Evolutionary conservation across 2,329 filamentous ascomycete species (phyloP).

Genomic region (Diaporthe vaccinii): DNA sequence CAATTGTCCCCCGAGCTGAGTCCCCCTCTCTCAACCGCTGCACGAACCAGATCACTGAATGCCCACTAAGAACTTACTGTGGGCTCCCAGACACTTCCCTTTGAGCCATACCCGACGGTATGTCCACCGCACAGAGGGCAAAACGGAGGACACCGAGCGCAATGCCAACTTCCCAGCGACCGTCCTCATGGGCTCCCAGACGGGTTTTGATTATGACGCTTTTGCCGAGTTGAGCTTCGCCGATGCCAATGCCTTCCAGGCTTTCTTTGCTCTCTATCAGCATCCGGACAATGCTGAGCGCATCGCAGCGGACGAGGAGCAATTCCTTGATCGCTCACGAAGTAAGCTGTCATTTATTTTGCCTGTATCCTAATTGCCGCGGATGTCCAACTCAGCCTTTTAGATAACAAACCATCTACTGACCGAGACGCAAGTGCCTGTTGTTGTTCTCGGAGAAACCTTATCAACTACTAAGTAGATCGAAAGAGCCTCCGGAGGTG

Average conservation of each 20-base stretch:
- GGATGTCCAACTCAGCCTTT: not conserved
- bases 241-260: constrained; percentile 44
- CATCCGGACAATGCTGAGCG: constrained; percentile 44
- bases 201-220: constrained; percentile 43
- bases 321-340: constrained; percentile 36
- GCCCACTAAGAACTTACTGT: not conserved
- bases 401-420: not conserved
- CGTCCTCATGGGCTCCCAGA: constrained; percentile 42
- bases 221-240: constrained; percentile 43
- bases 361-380: constrained; percentile 4
- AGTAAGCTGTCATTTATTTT: not conserved
- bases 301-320: constrained; percentile 40
- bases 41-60: not conserved
- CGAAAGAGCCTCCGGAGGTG: no score
- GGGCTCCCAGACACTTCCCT: constrained; percentile 41
- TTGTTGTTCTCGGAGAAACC: constrained; percentile 18
- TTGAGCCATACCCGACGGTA: constrained; percentile 44
- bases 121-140: constrained; percentile 35
- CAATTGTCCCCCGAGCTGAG: no score
- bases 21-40: not conserved
- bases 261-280: constrained; percentile 41
- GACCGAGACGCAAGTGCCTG: not conserved
- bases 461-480: no score
- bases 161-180: constrained; percentile 38
- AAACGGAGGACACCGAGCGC: constrained; percentile 27